These are phyloP conservation scores for Russula virescens DNA, from an alignment of 768 basidiomycete species.

Conservation along the genomic window DNA sequence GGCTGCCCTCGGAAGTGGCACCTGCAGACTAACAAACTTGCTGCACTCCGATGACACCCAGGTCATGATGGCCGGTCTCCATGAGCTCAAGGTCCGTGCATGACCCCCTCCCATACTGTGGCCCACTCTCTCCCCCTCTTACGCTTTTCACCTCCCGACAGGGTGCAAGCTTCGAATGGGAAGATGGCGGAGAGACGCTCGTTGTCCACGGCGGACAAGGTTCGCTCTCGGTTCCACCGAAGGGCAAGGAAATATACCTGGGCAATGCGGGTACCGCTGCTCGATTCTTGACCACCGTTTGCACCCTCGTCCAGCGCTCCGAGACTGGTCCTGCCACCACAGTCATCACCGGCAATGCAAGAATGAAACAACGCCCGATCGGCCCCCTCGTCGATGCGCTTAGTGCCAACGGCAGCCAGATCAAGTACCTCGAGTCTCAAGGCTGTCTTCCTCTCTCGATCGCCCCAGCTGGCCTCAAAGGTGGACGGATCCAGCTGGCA, in stretches of 20 bases:
- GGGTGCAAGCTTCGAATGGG: slow-evolving; percentile 93
- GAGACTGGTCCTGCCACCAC: slow-evolving; percentile 46
- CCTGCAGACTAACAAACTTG: slow-evolving; percentile 82
- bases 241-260: slow-evolving; percentile 87
- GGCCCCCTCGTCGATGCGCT: slow-evolving; percentile 93
- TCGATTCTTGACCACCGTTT: slow-evolving; percentile 95
- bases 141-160: slow-evolving; percentile 29
- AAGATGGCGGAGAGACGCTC: slow-evolving; percentile 93
- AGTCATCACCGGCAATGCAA: slow-evolving; percentile 91
- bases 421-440: slow-evolving; percentile 70
- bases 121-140: background rate
- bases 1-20: slow-evolving; percentile 85
- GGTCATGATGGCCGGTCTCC: slow-evolving; percentile 96
- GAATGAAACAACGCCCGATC: slow-evolving; percentile 98
- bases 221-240: slow-evolving; percentile 64
- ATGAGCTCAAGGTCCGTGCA: slow-evolving; percentile 68
- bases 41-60: slow-evolving; percentile 97
- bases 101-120: slow-evolving; percentile 5
- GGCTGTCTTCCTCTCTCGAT: slow-evolving; percentile 91
- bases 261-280: slow-evolving; percentile 97
- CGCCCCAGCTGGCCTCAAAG: slow-evolving; percentile 73
- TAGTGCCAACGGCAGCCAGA: slow-evolving; percentile 66
- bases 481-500: slow-evolving; percentile 77
- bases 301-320: slow-evolving; percentile 68
- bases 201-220: slow-evolving; percentile 88